Percentiles rank a stretch among this genome's conserved stretches.
phyloP scores from a whole-genome alignment of 495 filamentous ascomycete species.

The Aspergillus ostianus region DNA sequence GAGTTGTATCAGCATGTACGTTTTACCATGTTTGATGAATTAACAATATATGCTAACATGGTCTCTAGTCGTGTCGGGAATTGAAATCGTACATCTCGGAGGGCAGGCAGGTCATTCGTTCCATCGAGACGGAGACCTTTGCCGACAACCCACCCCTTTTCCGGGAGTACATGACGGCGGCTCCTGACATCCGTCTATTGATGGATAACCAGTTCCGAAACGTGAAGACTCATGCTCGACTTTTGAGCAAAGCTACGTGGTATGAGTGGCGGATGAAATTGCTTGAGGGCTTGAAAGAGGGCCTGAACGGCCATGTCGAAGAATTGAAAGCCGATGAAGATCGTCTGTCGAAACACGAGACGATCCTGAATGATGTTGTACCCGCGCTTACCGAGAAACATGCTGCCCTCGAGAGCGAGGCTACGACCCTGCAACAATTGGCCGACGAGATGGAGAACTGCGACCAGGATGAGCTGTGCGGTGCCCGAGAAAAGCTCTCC shows the following conservation, averaged over 20 bases:
- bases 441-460: slow-evolving; percentile 75
- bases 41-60: slow-evolving; percentile 29
- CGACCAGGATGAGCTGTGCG: slow-evolving; percentile 73
- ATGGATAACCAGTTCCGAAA: slow-evolving; percentile 98
- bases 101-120: slow-evolving; percentile 79
- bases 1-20: slow-evolving; percentile 91
- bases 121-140: slow-evolving; percentile 83
- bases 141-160: slow-evolving; percentile 89
- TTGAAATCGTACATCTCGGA: slow-evolving; percentile 93
- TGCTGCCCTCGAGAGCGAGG: slow-evolving; percentile 60
- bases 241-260: slow-evolving; percentile 92
- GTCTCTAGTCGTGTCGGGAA: slow-evolving; percentile 76
- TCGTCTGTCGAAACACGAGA: slow-evolving; percentile 64
- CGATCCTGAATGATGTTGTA: slow-evolving; percentile 60
- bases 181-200: slow-evolving; percentile 73
- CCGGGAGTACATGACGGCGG: slow-evolving; percentile 83
- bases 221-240: slow-evolving; percentile 84
- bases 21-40: slow-evolving; percentile 10
- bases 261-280: slow-evolving; percentile 96
- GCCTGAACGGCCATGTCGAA: slow-evolving; percentile 67
- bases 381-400: slow-evolving; percentile 60
- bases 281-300: slow-evolving; percentile 77
- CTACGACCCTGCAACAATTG: slow-evolving; percentile 62
- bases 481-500: slow-evolving; percentile 61
- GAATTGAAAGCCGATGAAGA: slow-evolving; percentile 76